These are phyloP conservation scores for Psilocybe sp. DNA, from an alignment of 768 basidiomycete species.

Conservation along the genomic window DNA sequence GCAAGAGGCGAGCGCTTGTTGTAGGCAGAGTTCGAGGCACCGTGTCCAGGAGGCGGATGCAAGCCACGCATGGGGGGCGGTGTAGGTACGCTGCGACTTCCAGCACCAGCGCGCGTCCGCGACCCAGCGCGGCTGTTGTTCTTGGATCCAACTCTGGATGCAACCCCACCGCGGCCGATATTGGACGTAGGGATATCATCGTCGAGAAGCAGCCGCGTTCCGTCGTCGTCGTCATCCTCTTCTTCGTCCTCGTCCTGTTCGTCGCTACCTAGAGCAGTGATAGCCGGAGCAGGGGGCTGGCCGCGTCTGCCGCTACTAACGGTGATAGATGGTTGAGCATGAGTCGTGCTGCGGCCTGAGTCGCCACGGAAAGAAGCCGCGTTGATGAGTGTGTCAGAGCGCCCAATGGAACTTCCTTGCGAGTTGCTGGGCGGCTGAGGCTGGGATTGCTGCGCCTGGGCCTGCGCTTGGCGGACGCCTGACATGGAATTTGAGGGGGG, in stretches of 20 bases:
- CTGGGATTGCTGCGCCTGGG: constrained; percentile 16
- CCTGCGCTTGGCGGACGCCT: constrained; percentile 6
- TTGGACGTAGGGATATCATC: constrained; percentile 25
- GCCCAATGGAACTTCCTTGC: constrained; percentile 14
- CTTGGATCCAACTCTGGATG: background rate
- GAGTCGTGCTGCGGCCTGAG: background rate
- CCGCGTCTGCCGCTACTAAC: constrained; percentile 9
- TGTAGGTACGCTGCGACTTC: too few species aligned
- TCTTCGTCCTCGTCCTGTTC: constrained; percentile 18
- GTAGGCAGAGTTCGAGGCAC: too few species aligned
- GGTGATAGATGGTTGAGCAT: background rate
- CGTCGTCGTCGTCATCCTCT: constrained; percentile 13
- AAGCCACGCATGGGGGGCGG: too few species aligned
- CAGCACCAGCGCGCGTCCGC: constrained; percentile 3
- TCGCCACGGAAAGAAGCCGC: constrained; percentile 10
- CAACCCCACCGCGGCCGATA: constrained; percentile 21
- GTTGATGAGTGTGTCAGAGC: constrained; percentile 23
- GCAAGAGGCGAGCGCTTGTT: constrained; percentile 16
- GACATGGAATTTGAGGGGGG: background rate
- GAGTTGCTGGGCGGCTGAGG: constrained; percentile 17
- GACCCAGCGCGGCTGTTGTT: constrained; percentile 18
- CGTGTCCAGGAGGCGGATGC: too few species aligned
- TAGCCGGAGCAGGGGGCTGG: constrained; percentile 19
- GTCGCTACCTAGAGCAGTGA: constrained; percentile 18
- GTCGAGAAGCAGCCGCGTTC: too few species aligned